Conservation (phyloP, 2,329 filamentous ascomycete genomes). For the Orbilia ellipsospora region DNA sequence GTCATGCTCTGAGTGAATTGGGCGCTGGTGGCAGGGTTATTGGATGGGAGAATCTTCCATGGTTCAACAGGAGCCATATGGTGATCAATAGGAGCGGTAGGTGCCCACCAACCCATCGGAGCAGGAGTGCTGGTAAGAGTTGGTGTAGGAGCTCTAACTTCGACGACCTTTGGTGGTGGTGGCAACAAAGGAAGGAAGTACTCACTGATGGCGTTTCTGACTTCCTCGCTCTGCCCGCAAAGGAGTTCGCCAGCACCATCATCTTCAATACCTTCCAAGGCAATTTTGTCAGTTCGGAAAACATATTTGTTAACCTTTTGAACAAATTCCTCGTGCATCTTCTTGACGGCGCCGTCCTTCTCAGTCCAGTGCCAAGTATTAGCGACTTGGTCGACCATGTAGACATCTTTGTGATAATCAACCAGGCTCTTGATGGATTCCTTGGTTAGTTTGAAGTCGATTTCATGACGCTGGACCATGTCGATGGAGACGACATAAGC, state of each 20-base stretch:
- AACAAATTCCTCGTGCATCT: slow-evolving; percentile 94
- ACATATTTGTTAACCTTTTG: slow-evolving; percentile 98
- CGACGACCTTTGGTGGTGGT: slow-evolving; percentile 85
- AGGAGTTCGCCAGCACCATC: slow-evolving; percentile 94
- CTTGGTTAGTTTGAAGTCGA: slow-evolving; percentile 95
- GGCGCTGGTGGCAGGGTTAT: slow-evolving; percentile 55
- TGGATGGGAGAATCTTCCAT: slow-evolving; percentile 92
- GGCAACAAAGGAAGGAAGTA: slow-evolving; percentile 89
- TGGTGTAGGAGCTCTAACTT: slow-evolving; percentile 78
- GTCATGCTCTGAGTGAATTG: slow-evolving; percentile 41
- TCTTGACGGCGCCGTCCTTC: slow-evolving; percentile 96
- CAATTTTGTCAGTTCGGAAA: slow-evolving; percentile 86
- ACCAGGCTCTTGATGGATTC: slow-evolving; percentile 94
- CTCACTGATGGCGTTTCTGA: slow-evolving; percentile 84
- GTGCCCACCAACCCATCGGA: slow-evolving; percentile 82
- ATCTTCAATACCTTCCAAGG: slow-evolving; percentile 94
- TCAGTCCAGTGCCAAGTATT: slow-evolving; percentile 94
- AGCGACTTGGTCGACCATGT: slow-evolving; percentile 88
- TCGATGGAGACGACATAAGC: slow-evolving; percentile 99
- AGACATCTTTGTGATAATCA: slow-evolving; percentile 95
- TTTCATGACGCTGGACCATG: slow-evolving; percentile 97
- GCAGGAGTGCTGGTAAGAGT: slow-evolving; percentile 83
- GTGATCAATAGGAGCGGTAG: slow-evolving; percentile 67
- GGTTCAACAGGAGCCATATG: slow-evolving; percentile 75
- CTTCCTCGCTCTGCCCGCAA: slow-evolving; percentile 89